phyloP scores from a whole-genome alignment of 805 yeast species.

The Ogataea chonburiensis region DNA sequence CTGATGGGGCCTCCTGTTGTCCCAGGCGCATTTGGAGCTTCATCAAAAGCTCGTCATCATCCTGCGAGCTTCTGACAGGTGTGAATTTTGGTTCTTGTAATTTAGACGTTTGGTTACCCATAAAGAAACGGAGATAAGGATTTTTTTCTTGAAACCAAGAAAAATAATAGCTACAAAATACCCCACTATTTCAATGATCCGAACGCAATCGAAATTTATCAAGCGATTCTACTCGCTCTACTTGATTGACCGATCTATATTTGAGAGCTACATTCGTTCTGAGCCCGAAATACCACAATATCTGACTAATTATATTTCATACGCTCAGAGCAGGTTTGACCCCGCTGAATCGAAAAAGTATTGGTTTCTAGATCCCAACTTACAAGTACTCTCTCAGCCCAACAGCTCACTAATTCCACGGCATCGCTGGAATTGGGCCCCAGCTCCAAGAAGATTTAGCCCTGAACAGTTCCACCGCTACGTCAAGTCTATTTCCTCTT shows the following conservation, averaged over 20 bases:
- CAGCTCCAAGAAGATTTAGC: not conserved
- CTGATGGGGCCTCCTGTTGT: slow-evolving; percentile 10
- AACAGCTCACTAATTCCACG: slow-evolving; percentile 4
- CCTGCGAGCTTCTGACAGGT: slow-evolving; percentile 17
- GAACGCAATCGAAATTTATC: not conserved
- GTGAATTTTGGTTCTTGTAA: slow-evolving; percentile 21
- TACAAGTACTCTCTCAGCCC: slow-evolving; percentile 2
- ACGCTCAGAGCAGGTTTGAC: slow-evolving; percentile 2
- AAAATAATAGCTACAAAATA: slow-evolving; percentile 1
- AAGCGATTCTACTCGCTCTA: not conserved
- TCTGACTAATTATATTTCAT: slow-evolving; percentile 1
- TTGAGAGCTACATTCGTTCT: no score
- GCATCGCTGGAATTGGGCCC: not conserved
- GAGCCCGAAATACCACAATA: no score
- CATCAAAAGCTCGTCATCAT: slow-evolving; percentile 32
- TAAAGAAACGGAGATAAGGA: slow-evolving; percentile 10
- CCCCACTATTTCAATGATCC: slow-evolving; percentile 9
- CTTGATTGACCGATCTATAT: no score
- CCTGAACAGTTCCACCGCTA: not conserved
- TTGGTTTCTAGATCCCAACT: slow-evolving; percentile 3
- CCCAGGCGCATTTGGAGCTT: slow-evolving; percentile 30
- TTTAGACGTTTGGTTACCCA: slow-evolving; percentile 32
- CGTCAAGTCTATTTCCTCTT: slow-evolving; percentile 1
- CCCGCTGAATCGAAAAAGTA: not conserved
- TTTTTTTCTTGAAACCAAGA: not conserved